These are phyloP conservation scores for Boletus pseudo-olivaceus DNA, from an alignment of 768 basidiomycete species.

Conservation along the genomic window DNA sequence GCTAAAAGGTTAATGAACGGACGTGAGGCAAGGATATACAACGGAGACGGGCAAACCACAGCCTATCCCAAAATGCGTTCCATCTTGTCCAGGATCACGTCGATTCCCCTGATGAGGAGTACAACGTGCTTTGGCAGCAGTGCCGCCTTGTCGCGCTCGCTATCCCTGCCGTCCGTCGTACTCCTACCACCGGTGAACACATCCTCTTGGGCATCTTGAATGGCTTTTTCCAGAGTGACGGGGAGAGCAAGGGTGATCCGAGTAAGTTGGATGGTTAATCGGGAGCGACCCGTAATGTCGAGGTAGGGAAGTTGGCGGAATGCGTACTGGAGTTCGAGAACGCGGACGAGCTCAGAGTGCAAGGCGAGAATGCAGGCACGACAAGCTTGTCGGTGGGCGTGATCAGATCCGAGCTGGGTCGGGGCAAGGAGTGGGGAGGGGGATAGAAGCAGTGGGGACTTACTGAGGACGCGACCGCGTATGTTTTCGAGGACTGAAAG, in stretches of 20 bases:
- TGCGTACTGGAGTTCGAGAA: constrained; percentile 78
- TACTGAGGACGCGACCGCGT: constrained; percentile 73
- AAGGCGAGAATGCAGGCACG: constrained; percentile 74
- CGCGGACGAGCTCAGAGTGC: constrained; percentile 65
- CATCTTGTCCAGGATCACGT: constrained; percentile 62
- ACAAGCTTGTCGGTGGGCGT: constrained; percentile 45
- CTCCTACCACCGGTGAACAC: background rate
- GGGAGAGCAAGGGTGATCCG: constrained; percentile 75
- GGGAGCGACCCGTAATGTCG: constrained; percentile 70
- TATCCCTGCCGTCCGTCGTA: constrained; percentile 7
- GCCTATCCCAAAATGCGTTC: constrained; percentile 44
- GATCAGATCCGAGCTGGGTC: background rate
- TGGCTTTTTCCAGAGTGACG: constrained; percentile 66
- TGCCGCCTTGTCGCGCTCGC: constrained; percentile 20
- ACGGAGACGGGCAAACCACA: too few species aligned
- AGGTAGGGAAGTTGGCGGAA: constrained; percentile 75
- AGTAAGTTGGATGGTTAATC: constrained; percentile 72
- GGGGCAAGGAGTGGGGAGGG: too few species aligned
- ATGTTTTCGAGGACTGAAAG: constrained; percentile 65
- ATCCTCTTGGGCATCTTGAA: constrained; percentile 39
- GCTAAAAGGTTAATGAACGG: background rate
- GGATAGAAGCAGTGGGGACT: background rate
- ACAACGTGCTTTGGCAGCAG: constrained; percentile 59
- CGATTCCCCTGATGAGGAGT: constrained; percentile 57
- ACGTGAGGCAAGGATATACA: too few species aligned